Evolutionary conservation across 2,329 filamentous ascomycete species (phyloP), one percentile per base, ranked within the genome.

Genomic region (Cyphellophora europaea): DNA sequence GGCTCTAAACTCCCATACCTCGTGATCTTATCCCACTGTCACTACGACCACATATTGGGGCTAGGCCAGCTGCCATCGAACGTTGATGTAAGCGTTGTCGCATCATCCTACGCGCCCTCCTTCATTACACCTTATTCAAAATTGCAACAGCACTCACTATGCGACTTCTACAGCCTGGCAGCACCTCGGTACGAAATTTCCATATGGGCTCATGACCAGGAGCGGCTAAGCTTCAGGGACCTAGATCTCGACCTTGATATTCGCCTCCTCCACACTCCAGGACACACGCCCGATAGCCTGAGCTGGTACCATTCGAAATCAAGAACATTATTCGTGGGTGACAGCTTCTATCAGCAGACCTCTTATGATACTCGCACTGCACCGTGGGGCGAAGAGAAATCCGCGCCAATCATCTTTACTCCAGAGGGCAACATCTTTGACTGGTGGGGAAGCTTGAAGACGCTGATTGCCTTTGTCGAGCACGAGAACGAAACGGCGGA

Each of bases 11-110:
- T 38, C 6, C 44, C 46, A 12, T 49, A 49, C 30, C 33, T 45
- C 3, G 35, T 47, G 12, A 35, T 47, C 19, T 40, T 42, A 2
- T 47, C 42, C 3, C 44, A 49, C 27, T 49, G 46, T 17, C 46
- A 49, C 19, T 47, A 47, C 21, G 11, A 57, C 44, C 15, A 60
- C 53, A 41, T 68, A 63, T 27, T 46, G 30, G 51, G 48, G 13
- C 36, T 54, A 40, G 27, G 44, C 35, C 41, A 45, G 16, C 32
- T 49, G 14, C 30, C 30, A 8, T 16, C 10, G 6, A n/a, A 17
- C 5, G 17, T 23, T 14, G 25, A 33, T 16, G 30, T 30, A 4
- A 47, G 40, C 14, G 42, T 47, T 16, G 21, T 47, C 11, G 30
- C 39, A 4, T 49, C 46, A 3, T 45, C 46, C 2, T 31, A 40